phyloP scores from a whole-genome alignment of 2,329 filamentous ascomycete genomes.

The Hypoxylon sp. region DNA sequence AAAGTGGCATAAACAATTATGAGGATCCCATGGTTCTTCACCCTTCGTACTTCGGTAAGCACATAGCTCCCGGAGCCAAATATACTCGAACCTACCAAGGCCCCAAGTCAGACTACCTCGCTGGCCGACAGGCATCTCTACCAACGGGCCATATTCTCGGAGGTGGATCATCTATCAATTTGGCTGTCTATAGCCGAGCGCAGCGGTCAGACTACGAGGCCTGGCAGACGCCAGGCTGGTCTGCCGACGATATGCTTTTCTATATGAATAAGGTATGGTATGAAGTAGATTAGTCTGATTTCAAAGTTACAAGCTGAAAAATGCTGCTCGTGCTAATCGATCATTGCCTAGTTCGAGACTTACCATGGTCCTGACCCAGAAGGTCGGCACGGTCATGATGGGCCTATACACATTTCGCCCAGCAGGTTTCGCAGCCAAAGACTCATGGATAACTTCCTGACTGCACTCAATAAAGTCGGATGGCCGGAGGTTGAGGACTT shows the following conservation, averaged over 20 bases:
- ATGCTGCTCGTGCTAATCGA: slow-evolving; percentile 44
- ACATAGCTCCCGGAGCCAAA: slow-evolving; percentile 12
- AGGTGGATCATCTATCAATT: slow-evolving; percentile 61
- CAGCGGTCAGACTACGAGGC: slow-evolving; percentile 45
- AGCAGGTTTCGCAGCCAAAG: slow-evolving; percentile 54
- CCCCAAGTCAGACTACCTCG: slow-evolving; percentile 13
- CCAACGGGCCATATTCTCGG: slow-evolving; percentile 55
- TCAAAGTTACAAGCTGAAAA: too few species aligned
- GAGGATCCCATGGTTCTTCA: slow-evolving; percentile 3
- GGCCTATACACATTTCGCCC: slow-evolving; percentile 64
- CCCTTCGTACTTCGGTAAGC: slow-evolving; percentile 3
- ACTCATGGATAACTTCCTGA: slow-evolving; percentile 59
- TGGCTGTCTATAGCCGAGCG: slow-evolving; percentile 51
- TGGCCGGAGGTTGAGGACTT: slow-evolving; percentile 62
- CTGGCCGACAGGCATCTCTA: slow-evolving; percentile 14
- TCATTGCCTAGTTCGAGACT: slow-evolving; percentile 59
- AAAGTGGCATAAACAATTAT: slow-evolving; percentile 29
- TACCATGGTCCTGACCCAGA: slow-evolving; percentile 58
- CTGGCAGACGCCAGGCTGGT: slow-evolving; percentile 43
- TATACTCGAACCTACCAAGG: slow-evolving; percentile 4
- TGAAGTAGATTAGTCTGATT: too few species aligned
- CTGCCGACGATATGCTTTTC: slow-evolving; percentile 39
- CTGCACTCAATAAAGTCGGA: slow-evolving; percentile 57
- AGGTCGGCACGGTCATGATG: slow-evolving; percentile 60
- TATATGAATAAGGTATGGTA: slow-evolving; percentile 51